Conservation (phyloP, 805 yeast species). For the Candida dajiaensis region DNA sequence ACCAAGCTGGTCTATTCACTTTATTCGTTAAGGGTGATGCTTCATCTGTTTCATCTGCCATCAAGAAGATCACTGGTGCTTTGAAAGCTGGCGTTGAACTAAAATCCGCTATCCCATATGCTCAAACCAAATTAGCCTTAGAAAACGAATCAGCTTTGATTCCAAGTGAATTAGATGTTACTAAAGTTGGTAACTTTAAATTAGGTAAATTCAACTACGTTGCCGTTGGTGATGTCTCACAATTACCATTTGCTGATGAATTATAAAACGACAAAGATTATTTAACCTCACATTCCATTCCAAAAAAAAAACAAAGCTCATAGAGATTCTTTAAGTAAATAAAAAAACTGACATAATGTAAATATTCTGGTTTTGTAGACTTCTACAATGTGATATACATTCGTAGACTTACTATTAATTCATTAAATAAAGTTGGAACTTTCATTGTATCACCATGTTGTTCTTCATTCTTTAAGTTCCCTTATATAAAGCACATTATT, state of each 20-base stretch:
- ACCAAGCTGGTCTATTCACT: conserved; percentile 77
- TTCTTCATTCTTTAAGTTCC: conserved; percentile 12
- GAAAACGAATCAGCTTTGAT: conserved; percentile 32
- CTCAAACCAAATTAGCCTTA: conserved; percentile 38
- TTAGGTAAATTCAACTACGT: conserved; percentile 71
- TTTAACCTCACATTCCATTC: background rate
- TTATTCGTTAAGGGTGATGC: conserved; percentile 59
- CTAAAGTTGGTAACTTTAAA: conserved; percentile 36
- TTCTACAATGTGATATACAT: background rate
- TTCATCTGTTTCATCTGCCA: conserved; percentile 50
- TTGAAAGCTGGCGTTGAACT: conserved; percentile 50
- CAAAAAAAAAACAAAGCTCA: background rate
- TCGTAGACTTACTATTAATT: background rate
- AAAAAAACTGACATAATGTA: background rate
- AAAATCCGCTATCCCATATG: conserved; percentile 53
- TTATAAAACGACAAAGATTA: conserved; percentile 39
- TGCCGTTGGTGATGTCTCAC: conserved; percentile 83
- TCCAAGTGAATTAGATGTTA: conserved; percentile 31
- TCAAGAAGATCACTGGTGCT: conserved; percentile 50
- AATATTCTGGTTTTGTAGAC: background rate
- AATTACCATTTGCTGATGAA: conserved; percentile 86
- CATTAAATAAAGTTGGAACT: background rate
- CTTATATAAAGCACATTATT: conserved; percentile 67
- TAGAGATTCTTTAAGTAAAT: background rate
- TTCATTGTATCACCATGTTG: background rate